Evolutionary conservation across 2,329 filamentous ascomycete genomes (phyloP).

Genomic region (Stagonosporopsis tanaceti): DNA sequence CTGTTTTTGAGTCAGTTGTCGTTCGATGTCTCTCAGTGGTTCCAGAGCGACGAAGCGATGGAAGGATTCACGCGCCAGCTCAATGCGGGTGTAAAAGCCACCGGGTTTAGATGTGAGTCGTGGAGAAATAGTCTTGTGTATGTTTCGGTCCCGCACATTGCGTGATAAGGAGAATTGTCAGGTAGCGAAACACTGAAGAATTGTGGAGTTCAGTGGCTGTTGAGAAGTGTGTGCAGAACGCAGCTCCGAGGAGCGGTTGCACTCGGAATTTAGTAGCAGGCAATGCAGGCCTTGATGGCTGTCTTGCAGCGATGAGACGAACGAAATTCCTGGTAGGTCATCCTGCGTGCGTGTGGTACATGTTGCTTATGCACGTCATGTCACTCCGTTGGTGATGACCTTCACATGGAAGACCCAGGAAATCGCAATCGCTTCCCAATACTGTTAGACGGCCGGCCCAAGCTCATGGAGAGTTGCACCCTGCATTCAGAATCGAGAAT

Average conservation of each 20-base stretch:
- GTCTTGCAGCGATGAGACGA: background rate
- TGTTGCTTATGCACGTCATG: slow-evolving; percentile 20
- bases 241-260: background rate
- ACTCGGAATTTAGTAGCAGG: background rate
- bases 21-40: slow-evolving; percentile 9
- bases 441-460: slow-evolving; percentile 11
- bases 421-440: slow-evolving; percentile 22
- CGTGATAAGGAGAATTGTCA: slow-evolving; percentile 12
- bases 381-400: slow-evolving; percentile 2
- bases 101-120: slow-evolving; percentile 15
- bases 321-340: slow-evolving; percentile 5
- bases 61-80: slow-evolving; percentile 19
- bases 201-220: slow-evolving; percentile 20
- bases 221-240: slow-evolving; percentile 7
- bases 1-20: slow-evolving; percentile 19
- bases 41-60: slow-evolving; percentile 12
- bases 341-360: slow-evolving; percentile 7
- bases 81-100: slow-evolving; percentile 12
- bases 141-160: slow-evolving; percentile 6
- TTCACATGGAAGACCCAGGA: slow-evolving; percentile 18
- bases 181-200: slow-evolving; percentile 12
- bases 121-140: slow-evolving; percentile 16
- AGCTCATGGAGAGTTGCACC: slow-evolving; percentile 8
- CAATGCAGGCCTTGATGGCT: slow-evolving; percentile 1
- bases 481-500: slow-evolving; percentile 6